These are phyloP conservation scores for Lactifluus rugatus DNA, from an alignment of 768 basidiomycete species.

Conservation along the genomic window DNA sequence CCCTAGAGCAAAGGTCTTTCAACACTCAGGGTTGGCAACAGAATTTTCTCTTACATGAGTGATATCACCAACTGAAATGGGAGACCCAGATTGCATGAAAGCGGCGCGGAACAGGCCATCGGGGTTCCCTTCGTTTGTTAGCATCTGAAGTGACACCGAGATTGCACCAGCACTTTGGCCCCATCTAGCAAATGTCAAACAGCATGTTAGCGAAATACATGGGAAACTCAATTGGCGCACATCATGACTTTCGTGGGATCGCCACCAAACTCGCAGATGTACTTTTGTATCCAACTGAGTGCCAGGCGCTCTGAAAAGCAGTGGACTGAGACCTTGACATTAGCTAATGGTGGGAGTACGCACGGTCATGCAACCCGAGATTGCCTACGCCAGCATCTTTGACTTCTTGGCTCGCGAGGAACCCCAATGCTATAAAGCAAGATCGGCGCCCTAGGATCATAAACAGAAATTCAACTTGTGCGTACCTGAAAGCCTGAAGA, in stretches of 20 bases:
- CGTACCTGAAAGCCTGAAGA: too few species aligned
- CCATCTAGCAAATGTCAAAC: conserved; percentile 25
- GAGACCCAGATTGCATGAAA: conserved; percentile 27
- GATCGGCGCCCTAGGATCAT: neutral
- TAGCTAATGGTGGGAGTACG: conserved; percentile 18
- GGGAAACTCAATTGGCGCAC: conserved; percentile 26
- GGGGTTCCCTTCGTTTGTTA: too few species aligned
- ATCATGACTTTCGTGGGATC: conserved; percentile 51
- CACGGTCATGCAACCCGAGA: conserved; percentile 55
- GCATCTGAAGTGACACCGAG: conserved; percentile 34
- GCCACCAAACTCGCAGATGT: conserved; percentile 52
- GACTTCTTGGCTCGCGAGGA: conserved; percentile 37
- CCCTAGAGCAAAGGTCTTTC: conserved; percentile 3
- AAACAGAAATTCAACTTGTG: neutral
- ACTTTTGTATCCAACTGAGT: too few species aligned
- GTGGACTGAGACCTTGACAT: neutral
- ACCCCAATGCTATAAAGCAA: conserved; percentile 34
- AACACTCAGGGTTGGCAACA: neutral
- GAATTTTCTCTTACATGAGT: conserved; percentile 28
- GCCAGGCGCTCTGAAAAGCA: too few species aligned
- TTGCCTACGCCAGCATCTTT: too few species aligned
- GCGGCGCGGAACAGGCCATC: conserved; percentile 29
- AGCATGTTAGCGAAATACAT: neutral
- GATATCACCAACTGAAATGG: too few species aligned
- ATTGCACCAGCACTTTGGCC: conserved; percentile 49